These are phyloP conservation scores for Phanerochaete sordida DNA, from an alignment of 768 basidiomycete species.

Conservation along the genomic window DNA sequence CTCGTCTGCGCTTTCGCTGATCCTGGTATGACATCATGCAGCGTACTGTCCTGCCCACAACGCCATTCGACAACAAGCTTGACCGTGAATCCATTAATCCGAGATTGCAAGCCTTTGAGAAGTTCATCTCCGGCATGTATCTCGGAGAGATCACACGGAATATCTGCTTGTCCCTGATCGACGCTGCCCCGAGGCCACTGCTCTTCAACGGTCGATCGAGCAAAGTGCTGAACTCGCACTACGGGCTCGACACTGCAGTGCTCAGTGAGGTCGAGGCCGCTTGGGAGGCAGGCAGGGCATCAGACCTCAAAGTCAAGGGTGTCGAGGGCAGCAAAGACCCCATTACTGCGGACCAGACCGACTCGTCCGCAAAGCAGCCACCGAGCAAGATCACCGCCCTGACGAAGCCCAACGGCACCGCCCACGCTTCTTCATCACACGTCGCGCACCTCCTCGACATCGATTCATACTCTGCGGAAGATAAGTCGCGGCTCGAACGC, in stretches of 20 bases:
- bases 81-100: slow-evolving; percentile 96
- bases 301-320: slow-evolving; percentile 13
- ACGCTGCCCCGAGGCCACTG: slow-evolving; percentile 64
- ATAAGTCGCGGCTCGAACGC: slow-evolving; percentile 39
- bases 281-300: slow-evolving; percentile 42
- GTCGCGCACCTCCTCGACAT: slow-evolving; percentile 21
- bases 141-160: slow-evolving; percentile 92
- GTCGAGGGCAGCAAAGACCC: slow-evolving; percentile 9
- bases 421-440: not conserved
- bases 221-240: slow-evolving; percentile 74
- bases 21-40: slow-evolving; percentile 26
- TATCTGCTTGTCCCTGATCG: slow-evolving; percentile 77
- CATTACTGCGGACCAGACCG: not conserved
- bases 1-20: not conserved
- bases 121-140: slow-evolving; percentile 99
- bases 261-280: slow-evolving; percentile 81
- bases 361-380: not conserved
- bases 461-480: slow-evolving; percentile 17
- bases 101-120: slow-evolving; percentile 90
- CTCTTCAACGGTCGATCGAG: slow-evolving; percentile 84
- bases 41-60: slow-evolving; percentile 81
- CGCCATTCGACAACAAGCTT: slow-evolving; percentile 86
- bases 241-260: slow-evolving; percentile 93
- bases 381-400: slow-evolving; percentile 6
- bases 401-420: slow-evolving; percentile 1